Evolutionary conservation across 2,329 filamentous ascomycete genomes (phyloP), one percentile per base, ranked within the genome.

Genomic region (Penicillium sp.): DNA sequence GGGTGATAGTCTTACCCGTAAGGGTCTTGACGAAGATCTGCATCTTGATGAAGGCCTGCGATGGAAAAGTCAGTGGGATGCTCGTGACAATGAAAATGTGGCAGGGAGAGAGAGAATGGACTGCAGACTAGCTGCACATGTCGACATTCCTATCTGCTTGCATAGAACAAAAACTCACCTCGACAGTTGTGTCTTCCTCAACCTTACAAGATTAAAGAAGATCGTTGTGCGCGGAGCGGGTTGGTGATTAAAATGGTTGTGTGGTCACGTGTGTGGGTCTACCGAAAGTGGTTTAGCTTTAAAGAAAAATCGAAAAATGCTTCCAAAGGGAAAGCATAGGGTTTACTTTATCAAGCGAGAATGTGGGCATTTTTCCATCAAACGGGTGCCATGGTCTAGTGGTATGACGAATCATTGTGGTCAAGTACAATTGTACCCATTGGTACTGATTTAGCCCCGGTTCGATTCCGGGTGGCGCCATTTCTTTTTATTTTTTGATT

Each of bases 1-100:
- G 92, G 89, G 94, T 97, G 89, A 97, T 97, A 78, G 94, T 97
- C 89, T 97, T 97, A 77, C 94, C 94, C 90, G 94, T 97, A 73
- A 97, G 77, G 80, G 82, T 83, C 75, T 84, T 84, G 69, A 84
- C 82, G 78, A 84, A 79, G 72, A 79, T 78, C 72, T 79, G 77
- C 77, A 79, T 78, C 63, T 70, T 78, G 73, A 75, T 72, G 74
- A 78, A 77, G 74, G 74, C 73, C 74, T 76, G 57, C 17, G 17
- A 48, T 31, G 38, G 19, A 50, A 40, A 26, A 37, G 58, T 67
- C 50, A 65, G 66, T 66, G 44, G 51, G 54, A 55, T 31, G 28
- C 26, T 54, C 36, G 17, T 25, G 33, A 43, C 43, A 28, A 55
- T 42, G n/a, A 28, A 40, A 41, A 19, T n/a, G 17, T 47, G 37